Conservation (phyloP, 306 rosid species). For the Senna siamea region DNA sequence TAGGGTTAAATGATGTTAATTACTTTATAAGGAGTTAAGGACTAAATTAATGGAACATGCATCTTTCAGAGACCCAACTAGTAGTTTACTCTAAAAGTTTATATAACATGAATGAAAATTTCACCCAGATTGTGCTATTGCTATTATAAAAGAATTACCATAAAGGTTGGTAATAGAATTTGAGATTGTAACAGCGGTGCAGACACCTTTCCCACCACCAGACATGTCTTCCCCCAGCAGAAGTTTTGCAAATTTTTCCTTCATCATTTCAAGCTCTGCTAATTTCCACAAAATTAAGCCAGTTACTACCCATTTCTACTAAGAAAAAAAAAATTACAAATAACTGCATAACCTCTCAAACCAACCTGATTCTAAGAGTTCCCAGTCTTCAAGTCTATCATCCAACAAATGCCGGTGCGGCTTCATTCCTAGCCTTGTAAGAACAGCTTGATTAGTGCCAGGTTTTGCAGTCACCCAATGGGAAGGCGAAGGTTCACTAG, state of each 20-base stretch:
- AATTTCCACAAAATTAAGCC: conserved; percentile 30
- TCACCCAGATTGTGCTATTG: not conserved
- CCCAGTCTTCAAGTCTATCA: conserved; percentile 59
- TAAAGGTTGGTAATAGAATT: conserved; percentile 93
- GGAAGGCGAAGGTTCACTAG: conserved; percentile 65
- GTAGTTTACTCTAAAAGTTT: not conserved
- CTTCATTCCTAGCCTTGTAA: conserved; percentile 58
- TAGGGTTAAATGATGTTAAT: not conserved
- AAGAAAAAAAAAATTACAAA: not conserved
- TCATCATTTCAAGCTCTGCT: conserved; percentile 81
- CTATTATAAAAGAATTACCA: conserved; percentile 49
- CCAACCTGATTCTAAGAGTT: conserved; percentile 67
- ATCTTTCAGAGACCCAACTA: not conserved
- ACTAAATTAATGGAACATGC: not conserved
- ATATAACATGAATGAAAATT: not conserved
- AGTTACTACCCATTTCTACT: not conserved
- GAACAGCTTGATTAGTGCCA: conserved; percentile 49
- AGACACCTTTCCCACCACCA: conserved; percentile 94
- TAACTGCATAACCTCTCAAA: conserved; percentile 24
- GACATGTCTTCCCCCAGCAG: conserved; percentile 98
- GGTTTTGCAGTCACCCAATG: conserved; percentile 53
- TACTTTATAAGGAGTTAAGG: not conserved
- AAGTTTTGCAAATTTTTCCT: conserved; percentile 89
- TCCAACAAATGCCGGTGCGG: conserved; percentile 40
- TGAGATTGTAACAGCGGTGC: conserved; percentile 93